Percentiles rank a stretch among this genome's conserved stretches.
These are phyloP conservation scores for Dendrobium catenatum DNA, from an alignment of 106 monocot species.

Conservation along the genomic window DNA sequence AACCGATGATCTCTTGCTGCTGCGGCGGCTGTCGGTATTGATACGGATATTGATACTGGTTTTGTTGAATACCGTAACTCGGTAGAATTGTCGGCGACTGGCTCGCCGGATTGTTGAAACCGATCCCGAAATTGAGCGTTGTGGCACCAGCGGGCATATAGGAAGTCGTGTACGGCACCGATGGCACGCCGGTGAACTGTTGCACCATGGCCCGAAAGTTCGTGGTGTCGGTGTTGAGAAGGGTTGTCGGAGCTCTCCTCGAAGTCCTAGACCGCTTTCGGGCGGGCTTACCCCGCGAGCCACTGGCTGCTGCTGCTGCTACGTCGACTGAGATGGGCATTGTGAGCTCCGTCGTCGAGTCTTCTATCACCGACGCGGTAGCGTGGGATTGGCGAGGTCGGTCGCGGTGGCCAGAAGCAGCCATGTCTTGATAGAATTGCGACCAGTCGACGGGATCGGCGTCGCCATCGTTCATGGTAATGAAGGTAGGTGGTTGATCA, in stretches of 20 bases:
- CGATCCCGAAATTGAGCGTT: not conserved
- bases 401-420: not conserved
- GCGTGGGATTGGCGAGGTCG: not conserved
- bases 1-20: conserved; percentile 15
- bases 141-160: not conserved
- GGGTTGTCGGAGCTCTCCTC: conserved; percentile 43
- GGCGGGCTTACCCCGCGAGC: not conserved
- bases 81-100: not conserved
- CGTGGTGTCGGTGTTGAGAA: conserved; percentile 55
- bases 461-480: not conserved
- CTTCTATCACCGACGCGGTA: not conserved
- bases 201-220: conserved; percentile 69
- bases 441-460: not conserved
- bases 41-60: not conserved
- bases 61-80: not conserved
- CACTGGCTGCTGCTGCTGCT: not conserved
- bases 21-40: not conserved
- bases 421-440: not conserved
- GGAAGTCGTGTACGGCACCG: conserved; percentile 9
- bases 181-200: conserved; percentile 53
- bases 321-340: not conserved
- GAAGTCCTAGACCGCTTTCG: conserved; percentile 37
- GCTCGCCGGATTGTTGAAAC: not conserved
- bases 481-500: not conserved
- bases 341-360: not conserved